Conservation (phyloP, 2,329 filamentous ascomycete genomes). For the Leptographium flavum region DNA sequence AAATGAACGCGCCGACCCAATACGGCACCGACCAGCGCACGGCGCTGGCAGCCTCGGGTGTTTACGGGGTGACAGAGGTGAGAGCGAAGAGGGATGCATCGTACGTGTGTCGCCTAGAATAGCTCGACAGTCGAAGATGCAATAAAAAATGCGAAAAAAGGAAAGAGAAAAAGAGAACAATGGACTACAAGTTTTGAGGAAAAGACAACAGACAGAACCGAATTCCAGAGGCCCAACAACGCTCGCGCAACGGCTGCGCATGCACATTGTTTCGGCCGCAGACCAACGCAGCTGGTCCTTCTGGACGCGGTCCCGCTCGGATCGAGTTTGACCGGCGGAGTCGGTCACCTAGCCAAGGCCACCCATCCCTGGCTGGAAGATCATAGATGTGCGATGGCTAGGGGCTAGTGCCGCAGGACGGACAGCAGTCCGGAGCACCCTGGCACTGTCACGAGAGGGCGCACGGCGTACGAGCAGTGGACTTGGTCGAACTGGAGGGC, state of each 20-base stretch:
- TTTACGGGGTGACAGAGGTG: not conserved
- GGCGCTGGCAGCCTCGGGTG: not conserved
- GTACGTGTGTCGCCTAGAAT: not conserved
- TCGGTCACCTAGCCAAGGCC: not conserved
- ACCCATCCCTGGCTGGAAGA: not conserved
- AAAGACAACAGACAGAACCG: no score
- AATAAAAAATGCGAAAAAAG: not conserved
- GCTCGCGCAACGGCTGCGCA: not conserved
- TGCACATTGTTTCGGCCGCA: slow-evolving; percentile 4
- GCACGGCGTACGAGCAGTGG: no score
- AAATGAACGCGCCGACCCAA: not conserved
- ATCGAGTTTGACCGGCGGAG: not conserved
- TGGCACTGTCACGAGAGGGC: no score
- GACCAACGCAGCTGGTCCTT: not conserved
- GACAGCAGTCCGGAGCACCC: no score
- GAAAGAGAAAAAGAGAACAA: not conserved
- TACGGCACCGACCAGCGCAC: not conserved
- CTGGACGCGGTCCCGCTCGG: slow-evolving; percentile 1
- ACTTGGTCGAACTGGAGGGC: no score
- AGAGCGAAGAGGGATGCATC: not conserved
- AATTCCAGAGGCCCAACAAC: no score
- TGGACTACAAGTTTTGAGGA: no score
- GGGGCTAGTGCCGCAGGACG: not conserved
- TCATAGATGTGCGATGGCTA: not conserved
- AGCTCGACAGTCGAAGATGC: not conserved